Percentiles rank a stretch among this genome's conserved stretches.
Evolutionary conservation across 768 basidiomycete genomes (phyloP).

Genomic region (Lactifluus rugatus): DNA sequence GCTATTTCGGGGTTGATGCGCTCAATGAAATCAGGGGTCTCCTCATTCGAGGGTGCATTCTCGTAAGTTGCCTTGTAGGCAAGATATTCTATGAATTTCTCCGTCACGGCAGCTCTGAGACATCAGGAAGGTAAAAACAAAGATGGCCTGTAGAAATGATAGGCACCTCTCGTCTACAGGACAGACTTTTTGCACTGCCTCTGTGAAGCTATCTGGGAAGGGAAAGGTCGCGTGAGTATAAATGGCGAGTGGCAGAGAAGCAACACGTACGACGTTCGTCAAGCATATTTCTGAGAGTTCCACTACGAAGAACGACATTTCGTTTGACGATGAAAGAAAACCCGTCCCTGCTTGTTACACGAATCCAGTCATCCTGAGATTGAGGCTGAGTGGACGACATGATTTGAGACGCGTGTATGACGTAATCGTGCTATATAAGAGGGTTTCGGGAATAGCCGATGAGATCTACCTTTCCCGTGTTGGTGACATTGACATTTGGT

Average conservation of each 20-base stretch:
- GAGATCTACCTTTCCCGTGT: background rate
- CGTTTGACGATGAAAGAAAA: constrained; percentile 72
- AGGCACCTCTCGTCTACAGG: constrained; percentile 61
- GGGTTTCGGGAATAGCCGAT: background rate
- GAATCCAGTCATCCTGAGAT: constrained; percentile 55
- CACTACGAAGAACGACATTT: constrained; percentile 67
- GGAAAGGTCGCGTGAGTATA: background rate
- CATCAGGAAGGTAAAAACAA: background rate
- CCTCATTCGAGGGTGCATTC: constrained; percentile 59
- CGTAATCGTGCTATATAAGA: background rate
- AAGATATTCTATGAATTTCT: constrained; percentile 88
- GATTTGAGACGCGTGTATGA: background rate
- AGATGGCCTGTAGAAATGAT: background rate
- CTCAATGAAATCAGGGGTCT: constrained; percentile 76
- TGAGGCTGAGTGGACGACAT: constrained; percentile 7
- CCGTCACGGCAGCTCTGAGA: constrained; percentile 52
- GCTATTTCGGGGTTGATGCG: constrained; percentile 82
- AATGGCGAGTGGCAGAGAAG: constrained; percentile 1
- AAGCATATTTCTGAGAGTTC: constrained; percentile 74
- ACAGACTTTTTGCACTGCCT: constrained; percentile 63
- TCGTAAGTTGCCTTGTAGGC: constrained; percentile 75
- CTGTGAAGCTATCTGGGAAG: constrained; percentile 51
- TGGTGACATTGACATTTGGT: no score
- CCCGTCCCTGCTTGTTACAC: constrained; percentile 68
- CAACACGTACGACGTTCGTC: constrained; percentile 50